Evolutionary conservation across 257 asterid genomes (phyloP).

Genomic region (Solanum gandarillasii): DNA sequence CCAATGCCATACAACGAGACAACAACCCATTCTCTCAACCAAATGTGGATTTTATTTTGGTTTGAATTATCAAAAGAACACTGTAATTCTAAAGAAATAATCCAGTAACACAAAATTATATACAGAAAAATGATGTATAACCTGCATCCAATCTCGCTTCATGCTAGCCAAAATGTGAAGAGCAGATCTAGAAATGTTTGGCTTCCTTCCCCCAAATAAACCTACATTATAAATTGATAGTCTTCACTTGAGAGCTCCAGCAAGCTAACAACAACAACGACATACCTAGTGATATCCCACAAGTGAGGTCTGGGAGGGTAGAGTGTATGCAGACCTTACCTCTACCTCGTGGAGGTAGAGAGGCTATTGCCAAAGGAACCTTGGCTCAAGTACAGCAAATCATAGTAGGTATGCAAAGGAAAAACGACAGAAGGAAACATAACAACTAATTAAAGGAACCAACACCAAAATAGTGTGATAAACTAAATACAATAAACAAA

Average conservation of each 20-base stretch:
- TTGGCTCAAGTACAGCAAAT: background rate
- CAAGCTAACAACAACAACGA: background rate
- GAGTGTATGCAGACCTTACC: background rate
- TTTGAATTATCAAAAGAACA: background rate
- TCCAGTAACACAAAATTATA: background rate
- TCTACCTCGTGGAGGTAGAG: background rate
- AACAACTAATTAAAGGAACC: background rate
- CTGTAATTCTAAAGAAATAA: background rate
- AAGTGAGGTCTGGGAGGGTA: background rate
- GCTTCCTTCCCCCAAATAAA: constrained; percentile 30
- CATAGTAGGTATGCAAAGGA: background rate
- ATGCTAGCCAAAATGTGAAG: constrained; percentile 46
- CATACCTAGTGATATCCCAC: background rate
- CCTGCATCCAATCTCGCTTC: constrained; percentile 99
- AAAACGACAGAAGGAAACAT: background rate
- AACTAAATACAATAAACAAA: background rate
- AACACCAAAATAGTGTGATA: background rate
- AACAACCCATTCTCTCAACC: background rate
- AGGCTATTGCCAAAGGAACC: background rate
- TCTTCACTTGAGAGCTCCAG: constrained; percentile 1
- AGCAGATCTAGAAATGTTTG: constrained; percentile 17
- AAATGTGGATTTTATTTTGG: background rate
- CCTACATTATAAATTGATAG: constrained; percentile 24
- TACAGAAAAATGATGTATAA: constrained; percentile 2
- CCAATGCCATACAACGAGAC: background rate